Evolutionary conservation across 2,329 filamentous ascomycete genomes (phyloP), one percentile per base, ranked within the genome.

Genomic region (Ascochyta rabiei): DNA sequence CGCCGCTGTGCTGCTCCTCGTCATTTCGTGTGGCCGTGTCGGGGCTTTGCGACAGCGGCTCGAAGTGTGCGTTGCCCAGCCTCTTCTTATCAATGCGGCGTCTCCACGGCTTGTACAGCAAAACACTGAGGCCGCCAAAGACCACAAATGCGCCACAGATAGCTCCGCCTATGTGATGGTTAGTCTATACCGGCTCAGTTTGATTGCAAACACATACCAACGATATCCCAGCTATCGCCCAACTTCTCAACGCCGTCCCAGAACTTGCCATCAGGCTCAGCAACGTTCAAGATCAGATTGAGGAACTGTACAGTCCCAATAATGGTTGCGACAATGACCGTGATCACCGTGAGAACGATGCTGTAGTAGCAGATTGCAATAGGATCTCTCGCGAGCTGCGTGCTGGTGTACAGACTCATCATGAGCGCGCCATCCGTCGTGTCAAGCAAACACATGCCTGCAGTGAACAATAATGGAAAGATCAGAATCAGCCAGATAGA

Each of bases 361-460:
- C 91, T 96, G 76, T 97, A 98, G 77, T 98, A 98, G 1, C 96
- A 78, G 41, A 97, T 93, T 0, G 93, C 92, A n/a, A 98, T 86
- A 1, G 84, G 84, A 68, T 98, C 93, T 53, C 89, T 82, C 0
- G 90, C 87, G 41, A 96, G 87, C 26, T 89, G 78, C 12, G 85
- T 90, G 34, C 88, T 89, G 0, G 93, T 92, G 76, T 99, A 98
- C 1, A 98, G 81, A 0, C 89, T 88, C 85, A 96, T 93, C 93
- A 98, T 98, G 18, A 97, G 81, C 1, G 93, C 93, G 21, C 93
- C 93, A 66, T 98, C 95, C 0, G 88, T 89, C 0, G 93, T 97
- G 75, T 98, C 95, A 6, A 98, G 80, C 19, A 98, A 82, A 73
- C 93, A 97, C 95, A 99, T 98, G 54, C 91, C 95, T 0, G 89